A percentile compares a stretch with the other conserved stretches of the same genome.
phyloP scores from a whole-genome alignment of 176 grass and related monocot species.

The Canna indica region DNA sequence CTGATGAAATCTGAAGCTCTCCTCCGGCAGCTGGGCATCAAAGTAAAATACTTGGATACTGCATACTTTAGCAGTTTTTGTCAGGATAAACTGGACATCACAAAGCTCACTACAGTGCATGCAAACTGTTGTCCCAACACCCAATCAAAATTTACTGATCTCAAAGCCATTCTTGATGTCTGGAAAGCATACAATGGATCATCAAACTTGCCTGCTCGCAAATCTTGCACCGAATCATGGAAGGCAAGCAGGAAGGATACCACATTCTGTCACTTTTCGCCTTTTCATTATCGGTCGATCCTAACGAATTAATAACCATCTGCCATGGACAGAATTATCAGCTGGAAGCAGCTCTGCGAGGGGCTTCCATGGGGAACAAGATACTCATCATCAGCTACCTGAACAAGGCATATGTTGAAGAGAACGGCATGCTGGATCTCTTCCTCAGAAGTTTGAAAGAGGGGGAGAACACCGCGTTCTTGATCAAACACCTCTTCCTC shows the following conservation, averaged over 20 bases:
- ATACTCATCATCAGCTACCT: slow-evolving; percentile 67
- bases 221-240: background rate
- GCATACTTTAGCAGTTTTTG: background rate
- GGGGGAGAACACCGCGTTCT: slow-evolving; percentile 42
- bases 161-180: slow-evolving; percentile 1
- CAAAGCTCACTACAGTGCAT: background rate
- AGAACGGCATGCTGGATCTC: slow-evolving; percentile 63
- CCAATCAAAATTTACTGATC: background rate
- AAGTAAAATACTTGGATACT: slow-evolving; percentile 1
- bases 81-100: background rate
- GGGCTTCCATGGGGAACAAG: slow-evolving; percentile 45
- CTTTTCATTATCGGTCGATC: too few species aligned
- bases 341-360: slow-evolving; percentile 38
- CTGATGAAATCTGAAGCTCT: background rate
- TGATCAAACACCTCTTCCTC: slow-evolving; percentile 53
- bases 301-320: too few species aligned
- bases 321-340: background rate
- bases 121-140: background rate
- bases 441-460: slow-evolving; percentile 46
- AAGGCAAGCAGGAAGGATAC: too few species aligned
- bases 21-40: background rate
- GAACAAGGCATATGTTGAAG: slow-evolving; percentile 56
- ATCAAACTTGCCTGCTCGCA: background rate
- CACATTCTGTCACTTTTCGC: too few species aligned
- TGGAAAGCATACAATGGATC: background rate